phyloP scores from a whole-genome alignment of 2,329 filamentous ascomycete species.

The Monosporascus sp. region DNA sequence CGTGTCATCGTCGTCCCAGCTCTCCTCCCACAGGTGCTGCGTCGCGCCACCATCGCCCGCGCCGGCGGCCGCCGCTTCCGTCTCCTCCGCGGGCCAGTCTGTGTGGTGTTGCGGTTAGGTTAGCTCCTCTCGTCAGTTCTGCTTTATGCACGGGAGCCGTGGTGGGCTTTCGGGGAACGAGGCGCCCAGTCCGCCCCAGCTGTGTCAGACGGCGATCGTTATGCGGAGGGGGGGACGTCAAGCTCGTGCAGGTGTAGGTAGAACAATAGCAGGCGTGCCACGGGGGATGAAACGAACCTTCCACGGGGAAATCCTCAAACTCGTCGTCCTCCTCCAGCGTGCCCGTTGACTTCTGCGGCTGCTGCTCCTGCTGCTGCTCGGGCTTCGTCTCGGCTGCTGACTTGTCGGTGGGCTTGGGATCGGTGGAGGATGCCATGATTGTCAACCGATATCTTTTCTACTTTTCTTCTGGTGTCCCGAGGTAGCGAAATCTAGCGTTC shows the following conservation, averaged over 20 bases:
- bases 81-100: constrained; percentile 94
- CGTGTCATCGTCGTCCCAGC: constrained; percentile 98
- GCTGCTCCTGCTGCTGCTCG: constrained; percentile 40
- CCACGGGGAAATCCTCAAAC: constrained; percentile 97
- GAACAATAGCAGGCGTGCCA: background rate
- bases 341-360: constrained; percentile 58
- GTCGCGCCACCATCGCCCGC: constrained; percentile 60
- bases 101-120: background rate
- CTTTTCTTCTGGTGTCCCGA: constrained; percentile 5
- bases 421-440: constrained; percentile 27
- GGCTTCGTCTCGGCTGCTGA: constrained; percentile 37
- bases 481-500: background rate
- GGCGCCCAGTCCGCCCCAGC: too few species aligned
- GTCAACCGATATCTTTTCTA: background rate
- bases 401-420: constrained; percentile 33
- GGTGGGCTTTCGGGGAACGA: too few species aligned
- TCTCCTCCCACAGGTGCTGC: constrained; percentile 94
- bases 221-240: background rate
- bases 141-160: too few species aligned
- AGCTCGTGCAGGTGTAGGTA: background rate
- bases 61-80: constrained; percentile 56
- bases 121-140: background rate
- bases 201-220: background rate
- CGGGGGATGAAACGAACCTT: constrained; percentile 55
- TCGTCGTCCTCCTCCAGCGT: constrained; percentile 95